phyloP scores from a whole-genome alignment of 2,329 filamentous ascomycete species.

The Sclerotinia minor region DNA sequence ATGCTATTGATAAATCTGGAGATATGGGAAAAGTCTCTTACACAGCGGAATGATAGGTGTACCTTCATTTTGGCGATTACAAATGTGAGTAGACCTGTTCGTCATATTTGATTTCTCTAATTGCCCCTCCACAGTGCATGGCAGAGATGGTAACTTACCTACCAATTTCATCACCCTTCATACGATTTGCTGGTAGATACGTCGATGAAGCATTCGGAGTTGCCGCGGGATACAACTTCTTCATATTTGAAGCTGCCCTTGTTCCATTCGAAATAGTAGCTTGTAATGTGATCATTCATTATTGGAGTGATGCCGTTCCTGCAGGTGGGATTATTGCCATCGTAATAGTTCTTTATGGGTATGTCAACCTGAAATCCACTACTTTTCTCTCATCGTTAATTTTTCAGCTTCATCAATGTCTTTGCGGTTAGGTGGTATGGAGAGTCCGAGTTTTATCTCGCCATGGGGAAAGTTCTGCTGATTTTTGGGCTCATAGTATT shows the following conservation, averaged over 20 bases:
- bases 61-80: conserved; percentile 61
- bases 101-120: conserved; percentile 61
- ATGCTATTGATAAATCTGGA: neutral
- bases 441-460: conserved; percentile 57
- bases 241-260: conserved; percentile 64
- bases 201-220: conserved; percentile 76
- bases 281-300: conserved; percentile 47
- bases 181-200: conserved; percentile 72
- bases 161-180: conserved; percentile 76
- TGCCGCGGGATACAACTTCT: conserved; percentile 73
- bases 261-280: conserved; percentile 46
- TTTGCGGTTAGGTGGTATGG: conserved; percentile 57
- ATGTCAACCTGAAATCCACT: conserved; percentile 39
- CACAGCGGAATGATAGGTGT: conserved; percentile 51
- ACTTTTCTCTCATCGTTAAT: conserved; percentile 44
- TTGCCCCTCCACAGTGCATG: conserved; percentile 43
- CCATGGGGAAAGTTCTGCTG: conserved; percentile 41
- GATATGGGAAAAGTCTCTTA: conserved; percentile 39
- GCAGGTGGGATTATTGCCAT: conserved; percentile 54
- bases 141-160: conserved; percentile 77
- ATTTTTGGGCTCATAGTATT: conserved; percentile 40
- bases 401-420: conserved; percentile 45
- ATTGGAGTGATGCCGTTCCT: conserved; percentile 51
- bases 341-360: conserved; percentile 47
- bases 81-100: conserved; percentile 38